Evolutionary conservation across 1,139 yeast species (phyloP), one percentile per base, ranked within the genome.

Genomic region (Candida labiduridarum): DNA sequence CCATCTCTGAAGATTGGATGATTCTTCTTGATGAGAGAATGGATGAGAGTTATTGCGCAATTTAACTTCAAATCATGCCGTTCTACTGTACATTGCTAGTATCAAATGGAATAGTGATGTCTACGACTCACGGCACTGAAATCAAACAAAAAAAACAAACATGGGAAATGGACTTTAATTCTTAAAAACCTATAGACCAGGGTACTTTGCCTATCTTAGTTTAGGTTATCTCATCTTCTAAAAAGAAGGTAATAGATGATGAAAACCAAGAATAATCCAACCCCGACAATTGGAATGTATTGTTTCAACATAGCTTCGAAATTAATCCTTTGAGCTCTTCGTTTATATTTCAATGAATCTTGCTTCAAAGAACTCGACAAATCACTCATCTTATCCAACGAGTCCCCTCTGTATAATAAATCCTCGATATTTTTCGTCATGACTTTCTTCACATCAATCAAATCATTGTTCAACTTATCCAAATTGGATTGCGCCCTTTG

Each of bases 401-500:
- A 87, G 64, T 94, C 98, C 11, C 99, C 99, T 63, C 99, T 80
- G 69, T 94, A 92, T 44, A 94, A 77, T 60, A 94, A 74, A 67
- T 94, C 99, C 66, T 94, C 98, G 52, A 94, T 94, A 67, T 94
- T 94, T 62, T 92, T 92, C 52, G 96, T 90, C 96, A 94, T 89
- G 52, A 94, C 96, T 59, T 89, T 84, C 59, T 94, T 91, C 46
- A 95, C 99, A 61, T 95, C 99, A 47, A 89, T 91, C 59, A 94
- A 76, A 61, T 95, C 99, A 47, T 83, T 82, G 68, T 92, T 91
- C 58, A 94, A 75, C 64, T 83, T 85, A 68, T 94, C 97, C 62
- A 94, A 75, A 62, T 91, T 94, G 44, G 86, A 83, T 57, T 91
- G 95, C 0, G 96, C 97, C 52, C 97, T 80, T 55, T 92, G 89